Base-by-base conservation (phyloP, 1,139 yeast genomes). In the Magnusiomyces ingens region DNA sequence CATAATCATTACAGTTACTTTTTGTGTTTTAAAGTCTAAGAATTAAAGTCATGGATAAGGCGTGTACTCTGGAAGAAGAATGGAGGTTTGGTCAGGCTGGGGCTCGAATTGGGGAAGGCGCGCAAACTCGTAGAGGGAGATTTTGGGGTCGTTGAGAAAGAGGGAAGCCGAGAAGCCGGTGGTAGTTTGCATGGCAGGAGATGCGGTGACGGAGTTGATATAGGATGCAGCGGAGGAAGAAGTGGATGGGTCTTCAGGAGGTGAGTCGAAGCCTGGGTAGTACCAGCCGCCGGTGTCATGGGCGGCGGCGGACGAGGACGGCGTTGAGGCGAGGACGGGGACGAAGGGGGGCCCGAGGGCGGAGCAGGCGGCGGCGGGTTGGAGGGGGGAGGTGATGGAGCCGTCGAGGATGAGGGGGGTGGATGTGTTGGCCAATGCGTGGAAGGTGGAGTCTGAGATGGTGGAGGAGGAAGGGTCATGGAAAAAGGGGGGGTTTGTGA, bases 231-330 rank as follows among this genome's bases (percentile, higher is more conserved):
- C 10, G 4, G 44, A 41, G n/a, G 18, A 18, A 4, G 44, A 12
- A 11, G 22, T 12, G n/a, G 17, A 6, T 6, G n/a, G 13, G n/a
- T 18, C 13, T 11, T 41, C 26, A 22, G 36, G 19, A 15, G 49
- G 49, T 21, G 43, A 37, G 21, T 47, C 49, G 2, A 47, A n/a
- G 21, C 49, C 49, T 11, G 49, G 49, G 36, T 47, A 47, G 36
- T 47, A 47, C 49, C 49, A 47, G 36, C 44, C 44, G 10, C 17
- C 49, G 10, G 3, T 17, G n/a, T 26, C 32, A 26, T 26, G 4
- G 17, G 26, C 12, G 26, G 44, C 13, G 17, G 3, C 4, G 11
- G 40, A 36, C 3, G 40, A 36, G 4, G n/a, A 13, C 4, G n/a
- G 11, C 4, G 17, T 6, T 36, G 40, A 36, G 17, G n/a, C n/a